These are phyloP conservation scores for Platanthera zijinensis DNA, from an alignment of 106 monocot species.

Conservation along the genomic window DNA sequence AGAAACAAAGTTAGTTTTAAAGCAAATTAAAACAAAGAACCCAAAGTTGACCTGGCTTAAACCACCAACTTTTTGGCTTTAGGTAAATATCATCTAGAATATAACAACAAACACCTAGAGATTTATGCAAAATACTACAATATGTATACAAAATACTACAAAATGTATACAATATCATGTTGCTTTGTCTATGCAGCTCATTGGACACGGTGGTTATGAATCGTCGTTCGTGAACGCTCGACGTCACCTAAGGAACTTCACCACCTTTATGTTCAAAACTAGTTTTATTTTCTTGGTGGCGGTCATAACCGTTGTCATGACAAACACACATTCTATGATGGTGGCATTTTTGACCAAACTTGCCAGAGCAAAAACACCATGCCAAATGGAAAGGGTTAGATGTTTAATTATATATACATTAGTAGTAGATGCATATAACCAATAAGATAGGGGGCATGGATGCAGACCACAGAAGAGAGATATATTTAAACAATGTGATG, in stretches of 20 bases:
- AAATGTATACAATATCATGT: no score
- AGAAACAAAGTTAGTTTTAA: background rate
- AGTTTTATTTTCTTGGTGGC: no score
- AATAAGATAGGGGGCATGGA: background rate
- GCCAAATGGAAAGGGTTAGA: background rate
- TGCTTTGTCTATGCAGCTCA: no score
- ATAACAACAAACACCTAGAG: background rate
- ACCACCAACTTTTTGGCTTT: background rate
- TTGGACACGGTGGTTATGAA: no score
- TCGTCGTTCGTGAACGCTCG: no score
- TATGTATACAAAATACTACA: background rate
- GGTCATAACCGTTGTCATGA: no score
- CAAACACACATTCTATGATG: no score
- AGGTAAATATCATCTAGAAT: background rate
- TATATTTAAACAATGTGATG: slow-evolving; percentile 15
- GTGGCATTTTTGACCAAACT: no score
- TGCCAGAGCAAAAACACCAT: no score
- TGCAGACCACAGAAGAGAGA: slow-evolving; percentile 8
- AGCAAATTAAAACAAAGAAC: background rate
- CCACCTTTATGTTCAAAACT: no score
- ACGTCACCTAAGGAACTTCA: no score
- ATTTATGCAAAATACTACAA: slow-evolving; percentile 1
- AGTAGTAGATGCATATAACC: background rate
- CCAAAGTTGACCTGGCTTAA: background rate
- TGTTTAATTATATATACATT: slow-evolving; percentile 17